Percentiles rank a stretch among this genome's conserved stretches.
Conservation (phyloP, 2,329 filamentous ascomycete species). For the Fusarium sp. region DNA sequence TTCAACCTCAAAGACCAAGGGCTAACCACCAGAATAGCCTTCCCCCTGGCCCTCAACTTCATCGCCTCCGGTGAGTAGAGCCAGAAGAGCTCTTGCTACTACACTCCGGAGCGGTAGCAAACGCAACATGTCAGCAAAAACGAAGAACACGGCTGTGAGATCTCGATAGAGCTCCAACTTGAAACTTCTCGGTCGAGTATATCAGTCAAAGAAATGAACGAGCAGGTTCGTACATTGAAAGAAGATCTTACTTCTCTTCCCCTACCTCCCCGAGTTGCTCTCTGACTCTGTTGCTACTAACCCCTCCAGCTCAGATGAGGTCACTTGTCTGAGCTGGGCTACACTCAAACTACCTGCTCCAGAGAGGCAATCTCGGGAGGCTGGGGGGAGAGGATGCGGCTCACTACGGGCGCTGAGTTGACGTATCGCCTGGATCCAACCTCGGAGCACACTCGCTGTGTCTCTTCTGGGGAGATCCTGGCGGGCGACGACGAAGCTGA, state of each 20-base stretch:
- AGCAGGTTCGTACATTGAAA: slow-evolving; percentile 58
- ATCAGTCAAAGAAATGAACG: slow-evolving; percentile 37
- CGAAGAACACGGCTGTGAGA: slow-evolving; percentile 15
- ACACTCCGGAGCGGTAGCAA: slow-evolving; percentile 71
- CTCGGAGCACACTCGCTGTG: slow-evolving; percentile 39
- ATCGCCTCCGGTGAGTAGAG: slow-evolving; percentile 89
- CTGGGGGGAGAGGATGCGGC: slow-evolving; percentile 62
- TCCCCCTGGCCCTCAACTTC: slow-evolving; percentile 88
- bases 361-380: slow-evolving; percentile 46
- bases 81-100: slow-evolving; percentile 39
- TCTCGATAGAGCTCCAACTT: slow-evolving; percentile 1
- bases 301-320: slow-evolving; percentile 14
- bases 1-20: background rate
- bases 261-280: slow-evolving; percentile 41
- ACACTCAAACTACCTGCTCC: slow-evolving; percentile 27
- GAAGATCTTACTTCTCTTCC: slow-evolving; percentile 51
- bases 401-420: slow-evolving; percentile 89
- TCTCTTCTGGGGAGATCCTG: slow-evolving; percentile 52
- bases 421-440: slow-evolving; percentile 65
- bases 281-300: slow-evolving; percentile 44
- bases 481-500: slow-evolving; percentile 76
- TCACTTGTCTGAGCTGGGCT: background rate
- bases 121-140: slow-evolving; percentile 50
- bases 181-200: slow-evolving; percentile 33
- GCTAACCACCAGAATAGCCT: slow-evolving; percentile 63